A percentile compares a stretch with the other conserved stretches of the same genome.
Conservation (phyloP, 192 early-diverging fungal species). For the Gamsiella multidivaricata region DNA sequence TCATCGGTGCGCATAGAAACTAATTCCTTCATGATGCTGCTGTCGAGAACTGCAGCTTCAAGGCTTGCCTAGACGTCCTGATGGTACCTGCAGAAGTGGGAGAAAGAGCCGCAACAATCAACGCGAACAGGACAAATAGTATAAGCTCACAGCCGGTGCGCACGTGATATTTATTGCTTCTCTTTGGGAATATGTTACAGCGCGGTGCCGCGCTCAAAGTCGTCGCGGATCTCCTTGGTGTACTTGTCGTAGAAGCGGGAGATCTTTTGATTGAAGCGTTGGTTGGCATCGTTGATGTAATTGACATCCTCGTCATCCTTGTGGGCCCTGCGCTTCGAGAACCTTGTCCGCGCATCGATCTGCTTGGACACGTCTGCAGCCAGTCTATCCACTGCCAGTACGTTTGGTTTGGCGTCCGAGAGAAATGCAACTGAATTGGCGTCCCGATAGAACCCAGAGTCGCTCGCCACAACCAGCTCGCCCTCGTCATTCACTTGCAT, state of each 20-base stretch:
- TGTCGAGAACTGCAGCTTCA: too few relatives aligned
- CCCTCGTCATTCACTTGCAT: constrained; percentile 56
- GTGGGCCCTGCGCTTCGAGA: constrained; percentile 72
- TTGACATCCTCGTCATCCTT: constrained; percentile 91
- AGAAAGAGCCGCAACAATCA: too few relatives aligned
- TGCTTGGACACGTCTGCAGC: constrained; percentile 81
- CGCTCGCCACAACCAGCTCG: constrained; percentile 45
- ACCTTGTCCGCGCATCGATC: constrained; percentile 68
- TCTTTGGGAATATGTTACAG: constrained; percentile 51
- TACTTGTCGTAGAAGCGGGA: constrained; percentile 94
- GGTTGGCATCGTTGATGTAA: constrained; percentile 97
- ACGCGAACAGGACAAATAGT: too few relatives aligned
- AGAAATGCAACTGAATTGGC: constrained; percentile 78
- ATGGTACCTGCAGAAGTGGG: too few relatives aligned
- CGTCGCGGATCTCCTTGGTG: constrained; percentile 92
- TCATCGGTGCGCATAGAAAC: too few relatives aligned
- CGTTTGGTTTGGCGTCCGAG: constrained; percentile 67
- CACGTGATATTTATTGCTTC: neutral
- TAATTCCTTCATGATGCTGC: too few relatives aligned
- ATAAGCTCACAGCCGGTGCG: neutral
- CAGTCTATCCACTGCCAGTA: constrained; percentile 74
- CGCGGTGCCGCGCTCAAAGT: constrained; percentile 87
- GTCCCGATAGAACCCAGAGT: constrained; percentile 69
- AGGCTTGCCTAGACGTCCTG: too few relatives aligned
- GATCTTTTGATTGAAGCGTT: constrained; percentile 97